phyloP scores from a whole-genome alignment of 768 basidiomycete species.

The Chalciporus sphaerocephalus region DNA sequence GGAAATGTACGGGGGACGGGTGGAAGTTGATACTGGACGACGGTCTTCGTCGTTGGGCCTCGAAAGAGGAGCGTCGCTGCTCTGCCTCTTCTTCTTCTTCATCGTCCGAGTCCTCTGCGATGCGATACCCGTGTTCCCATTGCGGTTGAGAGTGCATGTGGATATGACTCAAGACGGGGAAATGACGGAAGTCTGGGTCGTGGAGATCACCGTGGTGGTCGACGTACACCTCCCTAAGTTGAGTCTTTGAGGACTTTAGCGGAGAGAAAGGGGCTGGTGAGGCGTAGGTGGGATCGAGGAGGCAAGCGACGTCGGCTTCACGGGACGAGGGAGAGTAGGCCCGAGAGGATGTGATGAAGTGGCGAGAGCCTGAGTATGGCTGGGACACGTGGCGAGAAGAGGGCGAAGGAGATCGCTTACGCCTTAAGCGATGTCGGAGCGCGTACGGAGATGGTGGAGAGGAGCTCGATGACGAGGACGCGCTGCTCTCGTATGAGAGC shows the following conservation, averaged over 20 bases:
- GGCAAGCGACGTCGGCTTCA: conserved; percentile 53
- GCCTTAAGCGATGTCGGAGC: conserved; percentile 22
- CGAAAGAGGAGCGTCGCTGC: conserved; percentile 16
- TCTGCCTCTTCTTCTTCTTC: conserved; percentile 22
- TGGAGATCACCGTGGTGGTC: conserved; percentile 61
- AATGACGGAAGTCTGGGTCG: conserved; percentile 65
- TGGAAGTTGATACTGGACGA: conserved; percentile 22
- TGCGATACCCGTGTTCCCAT: conserved; percentile 33
- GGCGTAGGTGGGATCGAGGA: conserved; percentile 62
- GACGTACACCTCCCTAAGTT: conserved; percentile 42
- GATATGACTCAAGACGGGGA: conserved; percentile 38
- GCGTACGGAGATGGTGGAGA: conserved; percentile 15
- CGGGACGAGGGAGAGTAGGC: conserved; percentile 36
- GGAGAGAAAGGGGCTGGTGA: conserved; percentile 29
- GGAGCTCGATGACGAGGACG: conserved; percentile 16
- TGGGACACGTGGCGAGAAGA: conserved; percentile 21
- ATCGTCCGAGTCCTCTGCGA: conserved; percentile 32
- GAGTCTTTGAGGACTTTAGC: conserved; percentile 15
- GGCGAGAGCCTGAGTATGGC: conserved; percentile 3
- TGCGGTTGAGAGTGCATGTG: conserved; percentile 24
- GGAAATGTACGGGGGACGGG: conserved; percentile 22
- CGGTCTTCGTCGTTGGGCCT: conserved; percentile 19
- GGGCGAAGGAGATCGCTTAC: conserved; percentile 28
- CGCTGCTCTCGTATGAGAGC: conserved; percentile 15
- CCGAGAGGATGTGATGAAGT: conserved; percentile 11